Conservation (phyloP, 2,329 filamentous ascomycete species). For the Thelonectria blattea region DNA sequence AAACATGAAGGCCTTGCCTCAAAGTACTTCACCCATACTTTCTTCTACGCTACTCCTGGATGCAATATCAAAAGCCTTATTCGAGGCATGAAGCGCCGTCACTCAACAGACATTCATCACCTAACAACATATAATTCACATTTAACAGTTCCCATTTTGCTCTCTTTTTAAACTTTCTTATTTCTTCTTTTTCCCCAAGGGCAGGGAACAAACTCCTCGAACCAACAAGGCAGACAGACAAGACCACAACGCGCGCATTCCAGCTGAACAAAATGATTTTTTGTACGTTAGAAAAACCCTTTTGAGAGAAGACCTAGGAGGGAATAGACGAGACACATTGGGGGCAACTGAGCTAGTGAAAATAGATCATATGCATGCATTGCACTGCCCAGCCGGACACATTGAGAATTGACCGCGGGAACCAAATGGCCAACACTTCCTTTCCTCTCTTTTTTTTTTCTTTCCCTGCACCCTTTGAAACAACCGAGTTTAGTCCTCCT, state of each 20-base stretch:
- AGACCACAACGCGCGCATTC: slow-evolving; percentile 34
- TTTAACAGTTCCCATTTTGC: slow-evolving; percentile 4
- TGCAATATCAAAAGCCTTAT: no score
- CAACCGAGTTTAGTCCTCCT: slow-evolving; percentile 37
- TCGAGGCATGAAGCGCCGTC: no score
- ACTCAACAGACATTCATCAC: neutral
- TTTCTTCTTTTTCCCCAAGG: slow-evolving; percentile 3
- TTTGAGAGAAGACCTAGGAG: slow-evolving; percentile 41
- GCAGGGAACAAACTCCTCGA: neutral
- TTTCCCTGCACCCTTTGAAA: slow-evolving; percentile 39
- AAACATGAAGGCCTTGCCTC: no score
- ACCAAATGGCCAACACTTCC: slow-evolving; percentile 39
- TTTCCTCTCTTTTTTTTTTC: slow-evolving; percentile 24
- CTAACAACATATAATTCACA: neutral
- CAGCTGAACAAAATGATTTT: slow-evolving; percentile 36
- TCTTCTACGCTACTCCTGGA: no score
- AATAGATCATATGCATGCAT: slow-evolving; percentile 29
- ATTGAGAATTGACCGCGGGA: slow-evolving; percentile 30
- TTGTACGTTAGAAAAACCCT: slow-evolving; percentile 40
- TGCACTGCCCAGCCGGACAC: slow-evolving; percentile 26
- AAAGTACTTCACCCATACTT: no score
- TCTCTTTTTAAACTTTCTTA: slow-evolving; percentile 10
- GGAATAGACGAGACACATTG: slow-evolving; percentile 29
- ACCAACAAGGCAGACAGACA: slow-evolving; percentile 16
- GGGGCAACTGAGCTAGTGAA: slow-evolving; percentile 37